Conservation (phyloP, 1,284 basidiomycete genomes). For the Ustilago crameri region DNA sequence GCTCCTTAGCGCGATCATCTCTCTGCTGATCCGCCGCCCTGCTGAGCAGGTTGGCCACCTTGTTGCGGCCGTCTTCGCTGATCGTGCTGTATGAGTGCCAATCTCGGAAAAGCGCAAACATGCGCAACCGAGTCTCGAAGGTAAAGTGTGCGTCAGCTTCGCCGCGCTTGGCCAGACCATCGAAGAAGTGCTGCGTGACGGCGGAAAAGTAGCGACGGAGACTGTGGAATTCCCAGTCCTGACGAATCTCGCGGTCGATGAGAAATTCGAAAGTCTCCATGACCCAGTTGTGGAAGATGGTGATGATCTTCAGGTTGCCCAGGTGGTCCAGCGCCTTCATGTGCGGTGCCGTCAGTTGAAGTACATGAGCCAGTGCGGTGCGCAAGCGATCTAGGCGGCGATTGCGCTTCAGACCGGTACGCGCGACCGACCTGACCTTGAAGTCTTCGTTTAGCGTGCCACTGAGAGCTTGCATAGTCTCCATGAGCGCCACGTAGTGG, state of each 20-base stretch:
- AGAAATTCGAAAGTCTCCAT: slow-evolving; percentile 83
- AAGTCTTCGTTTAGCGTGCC: slow-evolving; percentile 84
- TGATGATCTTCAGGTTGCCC: slow-evolving; percentile 76
- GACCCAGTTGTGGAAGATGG: slow-evolving; percentile 85
- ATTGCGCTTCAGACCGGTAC: slow-evolving; percentile 70
- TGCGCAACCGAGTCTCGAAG: slow-evolving; percentile 78
- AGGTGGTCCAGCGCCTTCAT: slow-evolving; percentile 79
- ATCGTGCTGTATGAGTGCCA: slow-evolving; percentile 90
- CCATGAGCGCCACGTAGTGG: slow-evolving; percentile 82
- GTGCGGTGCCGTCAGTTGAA: slow-evolving; percentile 83
- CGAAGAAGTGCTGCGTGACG: slow-evolving; percentile 84
- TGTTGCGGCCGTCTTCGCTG: slow-evolving; percentile 78
- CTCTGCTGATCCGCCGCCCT: slow-evolving; percentile 73
- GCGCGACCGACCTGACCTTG: slow-evolving; percentile 67
- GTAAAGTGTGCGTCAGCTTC: slow-evolving; percentile 82
- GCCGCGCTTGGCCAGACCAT: slow-evolving; percentile 77
- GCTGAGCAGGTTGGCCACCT: slow-evolving; percentile 80
- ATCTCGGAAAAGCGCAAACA: slow-evolving; percentile 89
- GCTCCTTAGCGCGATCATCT: slow-evolving; percentile 69
- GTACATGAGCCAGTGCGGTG: slow-evolving; percentile 89
- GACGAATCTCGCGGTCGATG: slow-evolving; percentile 77
- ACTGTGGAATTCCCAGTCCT: slow-evolving; percentile 82
- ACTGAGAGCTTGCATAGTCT: slow-evolving; percentile 82
- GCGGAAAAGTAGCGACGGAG: slow-evolving; percentile 90
- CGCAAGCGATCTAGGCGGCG: slow-evolving; percentile 83